Percentiles rank a stretch among this genome's conserved stretches.
Evolutionary conservation across 345 rosid genomes (phyloP).

Genomic region (Eucalyptus erythrocorys): DNA sequence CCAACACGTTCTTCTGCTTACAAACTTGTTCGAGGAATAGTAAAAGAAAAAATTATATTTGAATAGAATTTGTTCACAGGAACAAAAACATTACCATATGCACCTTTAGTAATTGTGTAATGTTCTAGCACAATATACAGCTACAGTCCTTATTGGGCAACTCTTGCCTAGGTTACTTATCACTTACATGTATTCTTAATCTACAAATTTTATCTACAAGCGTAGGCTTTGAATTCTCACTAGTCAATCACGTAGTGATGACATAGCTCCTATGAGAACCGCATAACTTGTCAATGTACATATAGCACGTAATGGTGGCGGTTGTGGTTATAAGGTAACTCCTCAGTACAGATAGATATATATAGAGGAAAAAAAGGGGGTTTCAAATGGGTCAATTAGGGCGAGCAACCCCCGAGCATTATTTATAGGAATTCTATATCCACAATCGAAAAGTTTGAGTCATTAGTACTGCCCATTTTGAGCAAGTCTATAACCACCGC

Average conservation of each 20-base stretch:
- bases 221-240: background rate
- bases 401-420: background rate
- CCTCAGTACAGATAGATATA: background rate
- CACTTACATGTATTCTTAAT: background rate
- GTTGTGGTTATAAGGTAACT: background rate
- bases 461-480: background rate
- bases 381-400: background rate
- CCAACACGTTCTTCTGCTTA: no score
- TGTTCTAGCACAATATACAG: background rate
- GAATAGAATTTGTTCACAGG: no score
- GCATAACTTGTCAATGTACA: background rate
- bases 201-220: background rate
- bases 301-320: background rate
- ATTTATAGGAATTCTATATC: background rate
- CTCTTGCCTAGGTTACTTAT: background rate
- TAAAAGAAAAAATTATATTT: no score
- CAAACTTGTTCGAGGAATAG: no score
- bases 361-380: background rate
- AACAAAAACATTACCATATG: no score
- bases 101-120: background rate
- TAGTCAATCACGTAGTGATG: background rate
- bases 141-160: background rate
- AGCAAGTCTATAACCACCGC: background rate
- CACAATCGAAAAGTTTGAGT: background rate
- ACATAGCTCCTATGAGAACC: background rate